Percentiles rank a stretch among this genome's conserved stretches.
Evolutionary conservation across 2,329 filamentous ascomycete species (phyloP).

Genomic region (Paraphaeosphaeria minitans): DNA sequence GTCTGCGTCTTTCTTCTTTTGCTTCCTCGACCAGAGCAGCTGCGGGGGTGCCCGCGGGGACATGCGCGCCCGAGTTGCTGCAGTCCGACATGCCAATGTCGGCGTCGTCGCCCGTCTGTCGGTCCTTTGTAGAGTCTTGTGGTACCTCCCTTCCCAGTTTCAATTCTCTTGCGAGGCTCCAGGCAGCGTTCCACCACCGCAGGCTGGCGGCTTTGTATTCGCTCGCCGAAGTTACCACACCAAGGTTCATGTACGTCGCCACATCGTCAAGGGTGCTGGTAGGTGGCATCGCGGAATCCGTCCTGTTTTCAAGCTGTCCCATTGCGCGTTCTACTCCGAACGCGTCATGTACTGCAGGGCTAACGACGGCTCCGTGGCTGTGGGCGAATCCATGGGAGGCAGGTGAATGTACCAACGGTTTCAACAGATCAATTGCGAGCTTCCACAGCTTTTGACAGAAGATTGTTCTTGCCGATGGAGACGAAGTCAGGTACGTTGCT

Average conservation of each 20-base stretch:
- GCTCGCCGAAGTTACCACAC: conserved; percentile 87
- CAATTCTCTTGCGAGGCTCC: conserved; percentile 84
- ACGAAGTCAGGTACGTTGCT: conserved; percentile 79
- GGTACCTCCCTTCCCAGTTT: conserved; percentile 87
- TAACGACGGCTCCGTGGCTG: conserved; percentile 63
- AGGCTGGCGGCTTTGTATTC: conserved; percentile 83
- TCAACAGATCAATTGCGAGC: conserved; percentile 80
- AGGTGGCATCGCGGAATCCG: conserved; percentile 53
- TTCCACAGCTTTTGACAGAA: conserved; percentile 89
- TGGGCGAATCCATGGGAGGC: conserved; percentile 58
- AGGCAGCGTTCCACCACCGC: conserved; percentile 93
- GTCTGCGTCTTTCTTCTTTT: conserved; percentile 82
- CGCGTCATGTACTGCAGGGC: conserved; percentile 77
- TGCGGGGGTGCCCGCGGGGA: conserved; percentile 37
- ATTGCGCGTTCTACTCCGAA: conserved; percentile 73
- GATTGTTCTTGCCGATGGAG: conserved; percentile 78
- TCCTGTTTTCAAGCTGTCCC: conserved; percentile 52
- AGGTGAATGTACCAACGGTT: conserved; percentile 82
- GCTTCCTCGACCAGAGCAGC: conserved; percentile 50
- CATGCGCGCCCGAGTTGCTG: conserved; percentile 33
- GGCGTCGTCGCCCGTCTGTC: conserved; percentile 44
- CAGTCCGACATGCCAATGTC: conserved; percentile 42
- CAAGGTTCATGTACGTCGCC: conserved; percentile 87
- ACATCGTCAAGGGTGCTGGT: conserved; percentile 83
- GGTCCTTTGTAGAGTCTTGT: conserved; percentile 54